Evolutionary conservation across 345 rosid species (phyloP).

Genomic region (Bretschneidera sinensis): DNA sequence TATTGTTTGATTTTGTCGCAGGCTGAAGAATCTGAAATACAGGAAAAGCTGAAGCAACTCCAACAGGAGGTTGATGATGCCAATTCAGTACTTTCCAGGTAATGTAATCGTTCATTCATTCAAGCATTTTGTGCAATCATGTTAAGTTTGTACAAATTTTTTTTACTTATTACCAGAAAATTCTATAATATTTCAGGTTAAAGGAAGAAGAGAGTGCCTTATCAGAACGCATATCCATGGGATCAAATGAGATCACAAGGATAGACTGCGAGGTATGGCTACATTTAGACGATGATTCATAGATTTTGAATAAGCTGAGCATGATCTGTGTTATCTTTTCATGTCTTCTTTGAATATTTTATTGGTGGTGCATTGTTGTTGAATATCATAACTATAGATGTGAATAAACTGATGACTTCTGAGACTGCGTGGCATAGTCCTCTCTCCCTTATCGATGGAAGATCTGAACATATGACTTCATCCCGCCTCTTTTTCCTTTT

Average conservation of each 20-base stretch:
- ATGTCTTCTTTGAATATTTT: no score
- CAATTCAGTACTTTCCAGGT: constrained; percentile 55
- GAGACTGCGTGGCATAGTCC: no score
- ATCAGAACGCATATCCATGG: constrained; percentile 34
- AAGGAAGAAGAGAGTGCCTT: constrained; percentile 59
- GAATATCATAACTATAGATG: not conserved
- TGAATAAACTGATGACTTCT: no score
- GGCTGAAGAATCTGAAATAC: constrained; percentile 85
- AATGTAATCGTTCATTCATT: constrained; percentile 10
- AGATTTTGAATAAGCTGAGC: not conserved
- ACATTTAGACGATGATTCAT: not conserved
- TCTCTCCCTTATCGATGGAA: no score
- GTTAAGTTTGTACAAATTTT: not conserved
- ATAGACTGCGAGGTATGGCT: constrained; percentile 56
- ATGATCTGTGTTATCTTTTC: not conserved
- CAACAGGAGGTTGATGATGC: constrained; percentile 47
- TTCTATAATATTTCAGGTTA: constrained; percentile 41
- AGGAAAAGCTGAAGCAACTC: constrained; percentile 58
- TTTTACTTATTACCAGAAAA: not conserved
- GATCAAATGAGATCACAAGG: constrained; percentile 39
- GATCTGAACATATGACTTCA: no score
- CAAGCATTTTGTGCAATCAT: constrained; percentile 9
- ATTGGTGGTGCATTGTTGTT: not conserved
- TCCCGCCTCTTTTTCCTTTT: no score
- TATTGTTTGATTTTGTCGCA: constrained; percentile 28